Percentiles rank a stretch among this genome's conserved stretches.
Conservation (phyloP, 2,329 filamentous ascomycete genomes). For the Paecilomyces niveus region DNA sequence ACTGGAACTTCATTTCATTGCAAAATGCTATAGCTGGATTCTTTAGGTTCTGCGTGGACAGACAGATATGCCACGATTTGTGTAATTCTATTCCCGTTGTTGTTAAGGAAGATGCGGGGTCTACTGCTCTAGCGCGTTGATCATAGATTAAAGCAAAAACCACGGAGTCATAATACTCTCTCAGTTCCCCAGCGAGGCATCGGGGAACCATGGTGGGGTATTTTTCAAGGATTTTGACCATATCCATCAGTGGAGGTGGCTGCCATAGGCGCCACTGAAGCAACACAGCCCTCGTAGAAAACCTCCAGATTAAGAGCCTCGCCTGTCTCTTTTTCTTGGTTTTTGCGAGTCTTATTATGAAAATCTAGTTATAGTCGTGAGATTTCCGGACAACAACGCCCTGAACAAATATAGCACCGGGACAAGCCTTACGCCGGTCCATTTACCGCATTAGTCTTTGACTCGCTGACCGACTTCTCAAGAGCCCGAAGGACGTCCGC, state of each 20-base stretch:
- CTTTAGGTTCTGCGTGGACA: background rate
- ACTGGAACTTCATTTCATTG: background rate
- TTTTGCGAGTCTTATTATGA: background rate
- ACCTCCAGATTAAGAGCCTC: no score
- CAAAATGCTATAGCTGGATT: background rate
- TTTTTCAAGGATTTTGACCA: no score
- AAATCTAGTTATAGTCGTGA: background rate
- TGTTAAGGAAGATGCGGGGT: background rate
- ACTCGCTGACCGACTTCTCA: constrained; percentile 60
- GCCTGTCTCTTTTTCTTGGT: background rate
- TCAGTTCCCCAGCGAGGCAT: no score
- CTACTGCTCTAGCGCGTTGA: background rate
- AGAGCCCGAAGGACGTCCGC: constrained; percentile 77
- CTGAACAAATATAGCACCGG: background rate
- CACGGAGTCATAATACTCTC: no score
- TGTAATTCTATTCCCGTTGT: background rate
- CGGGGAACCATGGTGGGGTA: no score
- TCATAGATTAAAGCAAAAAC: background rate
- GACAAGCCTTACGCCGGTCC: constrained; percentile 16
- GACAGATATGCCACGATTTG: no score
- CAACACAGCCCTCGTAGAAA: no score
- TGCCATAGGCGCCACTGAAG: no score
- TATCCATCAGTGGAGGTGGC: no score
- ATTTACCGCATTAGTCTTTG: constrained; percentile 36
- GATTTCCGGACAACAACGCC: background rate